These are phyloP conservation scores for Blastocystis sp. DNA, from an alignment of 352 stramenopile genomes.

Conservation along the genomic window DNA sequence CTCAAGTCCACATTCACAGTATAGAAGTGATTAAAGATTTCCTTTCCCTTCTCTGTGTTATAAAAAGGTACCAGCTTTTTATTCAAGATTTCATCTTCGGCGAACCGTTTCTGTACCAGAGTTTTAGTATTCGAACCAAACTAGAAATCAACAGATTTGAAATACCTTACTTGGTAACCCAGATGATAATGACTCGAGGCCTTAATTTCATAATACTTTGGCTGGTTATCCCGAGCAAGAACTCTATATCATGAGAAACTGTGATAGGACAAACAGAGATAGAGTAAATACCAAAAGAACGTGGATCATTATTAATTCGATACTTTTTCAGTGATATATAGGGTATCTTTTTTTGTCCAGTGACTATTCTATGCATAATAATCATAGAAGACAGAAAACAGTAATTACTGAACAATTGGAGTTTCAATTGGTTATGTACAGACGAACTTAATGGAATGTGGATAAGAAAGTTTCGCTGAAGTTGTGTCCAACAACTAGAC, in stretches of 20 bases:
- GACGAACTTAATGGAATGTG: too few relatives aligned
- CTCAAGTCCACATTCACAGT: neutral
- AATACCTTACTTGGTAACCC: neutral
- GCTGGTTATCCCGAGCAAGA: neutral
- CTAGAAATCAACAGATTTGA: neutral
- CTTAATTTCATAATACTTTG: neutral
- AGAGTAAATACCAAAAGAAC: neutral
- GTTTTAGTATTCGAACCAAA: conserved; percentile 11
- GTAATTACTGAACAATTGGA: too few relatives aligned
- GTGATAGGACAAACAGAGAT: neutral
- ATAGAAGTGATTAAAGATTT: conserved; percentile 55
- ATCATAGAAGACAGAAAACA: too few relatives aligned
- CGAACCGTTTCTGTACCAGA: neutral
- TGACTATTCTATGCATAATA: too few relatives aligned
- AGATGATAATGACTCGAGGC: conserved; percentile 20
- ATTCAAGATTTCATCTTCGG: conserved; percentile 34
- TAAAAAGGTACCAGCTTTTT: conserved; percentile 62
- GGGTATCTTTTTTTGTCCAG: too few relatives aligned
- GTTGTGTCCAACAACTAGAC: too few relatives aligned
- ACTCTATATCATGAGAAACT: neutral
- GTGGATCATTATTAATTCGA: neutral
- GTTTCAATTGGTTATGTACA: too few relatives aligned
- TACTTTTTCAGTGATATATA: too few relatives aligned
- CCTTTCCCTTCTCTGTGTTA: conserved; percentile 10
- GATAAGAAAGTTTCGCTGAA: too few relatives aligned